Evolutionary conservation across 2,329 filamentous ascomycete species (phyloP).

Genomic region (Aureobasidium sp.): DNA sequence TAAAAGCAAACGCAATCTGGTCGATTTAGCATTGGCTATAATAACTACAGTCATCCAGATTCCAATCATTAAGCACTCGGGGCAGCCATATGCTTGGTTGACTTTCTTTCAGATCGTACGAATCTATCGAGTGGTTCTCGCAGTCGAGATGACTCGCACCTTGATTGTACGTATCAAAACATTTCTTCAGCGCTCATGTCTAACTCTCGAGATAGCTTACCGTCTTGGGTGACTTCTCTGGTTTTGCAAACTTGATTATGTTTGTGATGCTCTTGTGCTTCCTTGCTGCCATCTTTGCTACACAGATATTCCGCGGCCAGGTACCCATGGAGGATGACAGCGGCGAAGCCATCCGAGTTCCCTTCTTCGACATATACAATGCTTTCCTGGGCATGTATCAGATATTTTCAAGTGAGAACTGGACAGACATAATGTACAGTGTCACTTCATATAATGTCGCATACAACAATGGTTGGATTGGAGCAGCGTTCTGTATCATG

Average conservation of each 20-base stretch:
- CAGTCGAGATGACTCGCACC: conserved; percentile 77
- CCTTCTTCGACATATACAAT: conserved; percentile 89
- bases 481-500: conserved; percentile 79
- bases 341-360: conserved; percentile 60
- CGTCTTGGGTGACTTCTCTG: conserved; percentile 82
- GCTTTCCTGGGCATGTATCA: conserved; percentile 98
- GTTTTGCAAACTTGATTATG: conserved; percentile 88
- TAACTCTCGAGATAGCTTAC: conserved; percentile 44
- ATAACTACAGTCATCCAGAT: conserved; percentile 80
- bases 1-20: conserved; percentile 63
- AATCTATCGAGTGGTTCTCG: conserved; percentile 84
- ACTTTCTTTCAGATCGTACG: conserved; percentile 89
- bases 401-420: conserved; percentile 90
- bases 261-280: conserved; percentile 97
- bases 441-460: conserved; percentile 62
- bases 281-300: conserved; percentile 84
- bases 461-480: conserved; percentile 80
- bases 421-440: conserved; percentile 81
- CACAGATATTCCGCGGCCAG: conserved; percentile 85
- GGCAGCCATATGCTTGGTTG: conserved; percentile 74
- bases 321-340: conserved; percentile 55
- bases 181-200: conserved; percentile 19
- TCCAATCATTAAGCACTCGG: conserved; percentile 67
- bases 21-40: conserved; percentile 73
- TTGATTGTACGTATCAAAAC: conserved; percentile 54